Evolutionary conservation across 768 basidiomycete genomes (phyloP).

Genomic region (Panus rudis): DNA sequence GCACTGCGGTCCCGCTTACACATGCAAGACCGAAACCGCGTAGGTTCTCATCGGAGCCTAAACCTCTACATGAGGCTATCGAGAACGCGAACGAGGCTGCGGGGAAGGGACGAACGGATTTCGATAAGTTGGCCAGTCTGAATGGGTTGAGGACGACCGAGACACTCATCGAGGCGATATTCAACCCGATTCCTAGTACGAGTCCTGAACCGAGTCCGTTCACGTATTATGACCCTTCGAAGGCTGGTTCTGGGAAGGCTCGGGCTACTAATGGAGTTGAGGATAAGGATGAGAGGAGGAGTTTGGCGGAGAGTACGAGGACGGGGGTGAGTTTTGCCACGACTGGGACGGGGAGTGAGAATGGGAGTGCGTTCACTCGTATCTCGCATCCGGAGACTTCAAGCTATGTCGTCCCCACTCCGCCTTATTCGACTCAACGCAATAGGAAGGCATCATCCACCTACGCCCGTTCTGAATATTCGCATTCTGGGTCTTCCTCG

Average conservation of each 20-base stretch:
- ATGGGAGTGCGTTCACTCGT: too few species aligned
- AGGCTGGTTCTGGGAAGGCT: too few species aligned
- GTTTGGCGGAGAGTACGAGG: background rate
- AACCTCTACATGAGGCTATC: too few species aligned
- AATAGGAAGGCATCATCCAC: conserved; percentile 4
- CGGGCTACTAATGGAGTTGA: too few species aligned
- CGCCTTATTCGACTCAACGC: conserved; percentile 7
- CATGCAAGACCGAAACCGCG: background rate
- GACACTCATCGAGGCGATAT: conserved; percentile 69
- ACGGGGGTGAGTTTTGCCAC: too few species aligned
- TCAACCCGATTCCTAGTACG: conserved; percentile 53
- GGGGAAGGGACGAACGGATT: conserved; percentile 19
- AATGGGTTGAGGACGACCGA: conserved; percentile 61
- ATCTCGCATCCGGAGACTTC: too few species aligned
- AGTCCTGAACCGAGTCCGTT: conserved; percentile 17
- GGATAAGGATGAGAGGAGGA: conserved; percentile 1
- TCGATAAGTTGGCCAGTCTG: conserved; percentile 38
- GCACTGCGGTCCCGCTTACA: background rate
- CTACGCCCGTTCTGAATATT: conserved; percentile 5
- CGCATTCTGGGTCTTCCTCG: conserved; percentile 6
- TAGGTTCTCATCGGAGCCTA: conserved; percentile 2
- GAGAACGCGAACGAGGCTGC: too few species aligned
- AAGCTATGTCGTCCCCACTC: too few species aligned
- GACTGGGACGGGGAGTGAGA: too few species aligned
- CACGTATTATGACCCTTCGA: conserved; percentile 20